Evolutionary conservation across 805 yeast genomes (phyloP), one percentile per base, ranked within the genome.

Genomic region (Saturnispora bothae): DNA sequence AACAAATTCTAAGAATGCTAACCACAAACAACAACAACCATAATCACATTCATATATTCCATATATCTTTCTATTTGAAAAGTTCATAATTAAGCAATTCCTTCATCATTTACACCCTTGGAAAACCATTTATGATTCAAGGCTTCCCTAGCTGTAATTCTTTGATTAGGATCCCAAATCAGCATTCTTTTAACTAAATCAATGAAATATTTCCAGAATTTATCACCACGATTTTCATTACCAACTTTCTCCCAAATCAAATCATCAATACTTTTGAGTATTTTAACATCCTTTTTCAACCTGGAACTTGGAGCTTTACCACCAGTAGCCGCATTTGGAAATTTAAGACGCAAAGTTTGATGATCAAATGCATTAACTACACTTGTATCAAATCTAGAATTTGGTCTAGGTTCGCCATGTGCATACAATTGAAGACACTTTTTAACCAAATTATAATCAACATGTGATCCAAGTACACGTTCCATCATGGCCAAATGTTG

Each of bases 401-500:
- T 45, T 18, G 38, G 42, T 18, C 51, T 54, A 17, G 33, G 28
- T 4, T 39, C 33, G 5, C 34, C 34, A 23, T 30, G 15, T 8
- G 33, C 16, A 35, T 45, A 48, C 19, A 53, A 51, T 20, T 46
- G 43, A 27, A 57, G 46, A 45, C 66, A 62, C 39, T 47, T 42
- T 20, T 48, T 42, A 17, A 64, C 64, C 38, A 63, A 41, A 20
- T 48, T 45, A 13, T 52, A 19, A 48, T 71, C 76, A 12, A 82
- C 66, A 14, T 57, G 65, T 45, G 62, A 58, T 16, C 80, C 82
- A 19, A 78, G 66, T 16, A 88, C 73, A 46, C 75, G 77, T 58
- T 92, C 89, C 82, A 92, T 92, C 82, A 92, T 78, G 13, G 95
- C 95, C 56, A 92, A 64, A 60, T 92, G 99, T 58, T 89, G 97